These are phyloP conservation scores for Panicum hallii DNA, from an alignment of 202 grass and related monocot species.

Conservation along the genomic window DNA sequence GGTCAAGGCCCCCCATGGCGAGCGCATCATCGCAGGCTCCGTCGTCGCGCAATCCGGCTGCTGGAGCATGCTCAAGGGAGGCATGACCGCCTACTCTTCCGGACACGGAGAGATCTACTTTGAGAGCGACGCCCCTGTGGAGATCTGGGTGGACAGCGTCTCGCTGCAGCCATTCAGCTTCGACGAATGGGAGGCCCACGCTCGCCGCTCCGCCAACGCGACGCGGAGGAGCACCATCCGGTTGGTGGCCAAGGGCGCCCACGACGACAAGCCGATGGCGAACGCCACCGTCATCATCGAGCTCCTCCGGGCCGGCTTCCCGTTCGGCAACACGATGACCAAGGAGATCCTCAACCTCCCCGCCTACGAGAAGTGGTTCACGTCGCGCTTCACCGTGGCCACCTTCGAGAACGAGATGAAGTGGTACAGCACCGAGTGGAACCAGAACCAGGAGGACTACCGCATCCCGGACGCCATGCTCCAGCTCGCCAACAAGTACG, in stretches of 20 bases:
- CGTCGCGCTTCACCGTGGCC: constrained; percentile 73
- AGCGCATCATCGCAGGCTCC: constrained; percentile 38
- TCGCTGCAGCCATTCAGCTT: constrained; percentile 69
- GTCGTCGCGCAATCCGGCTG: constrained; percentile 39
- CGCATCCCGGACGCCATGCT: background rate
- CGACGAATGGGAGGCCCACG: constrained; percentile 64
- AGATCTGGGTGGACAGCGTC: constrained; percentile 16
- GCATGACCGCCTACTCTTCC: constrained; percentile 48
- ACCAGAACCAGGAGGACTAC: background rate
- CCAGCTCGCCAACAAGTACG: background rate
- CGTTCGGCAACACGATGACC: constrained; percentile 39
- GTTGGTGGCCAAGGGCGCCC: background rate
- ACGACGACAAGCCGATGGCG: background rate
- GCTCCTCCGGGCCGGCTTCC: background rate
- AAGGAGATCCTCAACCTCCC: constrained; percentile 52
- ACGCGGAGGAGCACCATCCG: background rate
- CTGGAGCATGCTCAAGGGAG: constrained; percentile 80
- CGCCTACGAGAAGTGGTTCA: constrained; percentile 72
- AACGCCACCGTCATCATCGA: background rate
- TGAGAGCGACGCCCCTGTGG: constrained; percentile 44
- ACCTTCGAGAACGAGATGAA: constrained; percentile 98
- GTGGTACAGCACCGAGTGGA: constrained; percentile 57
- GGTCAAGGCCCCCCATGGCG: constrained; percentile 38
- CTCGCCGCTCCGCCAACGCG: background rate
- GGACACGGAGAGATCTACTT: constrained; percentile 60